These are phyloP conservation scores for Claviceps cyperi DNA, from an alignment of 2,329 filamentous ascomycete genomes.

Conservation along the genomic window DNA sequence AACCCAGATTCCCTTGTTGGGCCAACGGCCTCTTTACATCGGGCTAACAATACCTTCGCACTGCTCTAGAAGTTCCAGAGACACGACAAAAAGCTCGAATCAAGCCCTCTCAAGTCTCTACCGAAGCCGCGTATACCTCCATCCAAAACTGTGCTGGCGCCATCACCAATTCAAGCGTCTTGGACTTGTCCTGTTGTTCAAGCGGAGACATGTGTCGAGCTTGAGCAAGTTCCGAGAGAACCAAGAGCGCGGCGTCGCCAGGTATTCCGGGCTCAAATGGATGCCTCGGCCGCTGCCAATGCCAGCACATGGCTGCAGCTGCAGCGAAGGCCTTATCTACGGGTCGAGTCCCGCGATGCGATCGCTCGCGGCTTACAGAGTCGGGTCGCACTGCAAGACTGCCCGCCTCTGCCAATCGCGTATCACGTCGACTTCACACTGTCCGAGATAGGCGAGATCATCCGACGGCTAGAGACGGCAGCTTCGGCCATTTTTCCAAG, in stretches of 20 bases:
- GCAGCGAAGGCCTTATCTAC: slow-evolving; percentile 13
- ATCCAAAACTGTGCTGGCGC: background rate
- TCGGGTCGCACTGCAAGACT: slow-evolving; percentile 2
- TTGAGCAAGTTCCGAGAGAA: background rate
- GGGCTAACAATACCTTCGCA: background rate
- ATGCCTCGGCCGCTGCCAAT: background rate
- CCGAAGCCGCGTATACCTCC: background rate
- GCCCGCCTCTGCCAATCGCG: slow-evolving; percentile 3
- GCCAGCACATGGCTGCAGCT: slow-evolving; percentile 3
- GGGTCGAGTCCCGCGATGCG: slow-evolving; percentile 12
- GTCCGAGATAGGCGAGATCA: slow-evolving; percentile 21
- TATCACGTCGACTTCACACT: slow-evolving; percentile 33
- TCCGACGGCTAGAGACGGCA: slow-evolving; percentile 9
- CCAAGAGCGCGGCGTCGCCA: background rate
- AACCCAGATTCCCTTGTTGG: background rate
- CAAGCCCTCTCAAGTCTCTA: background rate
- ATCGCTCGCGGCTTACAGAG: slow-evolving; percentile 13
- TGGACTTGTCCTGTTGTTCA: background rate
- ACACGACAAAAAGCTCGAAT: background rate
- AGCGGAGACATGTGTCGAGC: background rate
- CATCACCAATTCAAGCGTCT: background rate
- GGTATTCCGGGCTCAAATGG: background rate
- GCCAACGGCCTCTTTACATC: background rate
- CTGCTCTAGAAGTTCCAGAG: background rate
- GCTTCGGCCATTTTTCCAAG: slow-evolving; percentile 7